Percentiles rank a stretch among this genome's conserved stretches.
These are phyloP conservation scores for Carallia pectinifolia DNA, from an alignment of 345 rosid genomes.

Conservation along the genomic window DNA sequence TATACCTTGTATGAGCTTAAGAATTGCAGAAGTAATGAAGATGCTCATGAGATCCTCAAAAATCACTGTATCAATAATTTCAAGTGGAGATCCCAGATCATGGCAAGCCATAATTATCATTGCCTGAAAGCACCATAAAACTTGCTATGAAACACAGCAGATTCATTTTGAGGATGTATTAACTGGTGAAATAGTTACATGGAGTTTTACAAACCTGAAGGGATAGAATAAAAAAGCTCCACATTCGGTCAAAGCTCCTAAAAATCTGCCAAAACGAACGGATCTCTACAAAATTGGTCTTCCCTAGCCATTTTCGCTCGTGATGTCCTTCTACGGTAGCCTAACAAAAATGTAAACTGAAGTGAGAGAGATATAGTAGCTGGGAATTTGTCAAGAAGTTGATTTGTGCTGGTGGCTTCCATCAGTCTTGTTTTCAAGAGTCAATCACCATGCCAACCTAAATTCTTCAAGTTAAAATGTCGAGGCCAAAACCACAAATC, in stretches of 20 bases:
- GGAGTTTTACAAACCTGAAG: conserved; percentile 63
- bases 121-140: conserved; percentile 53
- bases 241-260: conserved; percentile 96
- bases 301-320: conserved; percentile 71
- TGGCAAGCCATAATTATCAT: conserved; percentile 96
- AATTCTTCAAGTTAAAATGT: no score
- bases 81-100: conserved; percentile 82
- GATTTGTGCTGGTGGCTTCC: not conserved
- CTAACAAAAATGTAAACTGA: conserved; percentile 36
- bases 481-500: no score
- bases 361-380: conserved; percentile 6
- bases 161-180: conserved; percentile 1
- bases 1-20: conserved; percentile 75
- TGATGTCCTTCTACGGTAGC: conserved; percentile 37
- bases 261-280: conserved; percentile 97
- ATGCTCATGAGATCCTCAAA: conserved; percentile 93
- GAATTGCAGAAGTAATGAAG: conserved; percentile 79
- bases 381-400: conserved; percentile 1
- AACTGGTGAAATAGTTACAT: not conserved
- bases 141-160: conserved; percentile 1
- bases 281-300: conserved; percentile 87
- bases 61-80: conserved; percentile 61
- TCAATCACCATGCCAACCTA: not conserved
- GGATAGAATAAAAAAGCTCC: conserved; percentile 86
- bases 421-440: not conserved